Evolutionary conservation across 2,329 filamentous ascomycete species (phyloP).

Genomic region (Trichoderma guizhouense): DNA sequence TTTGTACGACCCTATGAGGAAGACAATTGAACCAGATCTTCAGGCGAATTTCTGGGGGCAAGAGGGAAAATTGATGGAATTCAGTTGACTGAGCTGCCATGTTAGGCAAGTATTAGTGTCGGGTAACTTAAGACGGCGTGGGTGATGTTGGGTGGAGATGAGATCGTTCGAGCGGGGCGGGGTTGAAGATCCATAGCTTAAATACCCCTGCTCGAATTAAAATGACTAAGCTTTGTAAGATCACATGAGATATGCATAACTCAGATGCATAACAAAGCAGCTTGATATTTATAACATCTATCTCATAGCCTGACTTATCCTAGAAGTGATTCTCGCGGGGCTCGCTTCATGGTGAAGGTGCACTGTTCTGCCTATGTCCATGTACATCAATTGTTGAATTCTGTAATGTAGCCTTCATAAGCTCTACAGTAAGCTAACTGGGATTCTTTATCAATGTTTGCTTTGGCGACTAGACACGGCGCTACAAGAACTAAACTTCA

Average conservation of each 20-base stretch:
- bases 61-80: background rate
- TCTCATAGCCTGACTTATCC: background rate
- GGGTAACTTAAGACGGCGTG: too few species aligned
- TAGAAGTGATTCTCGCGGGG: background rate
- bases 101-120: background rate
- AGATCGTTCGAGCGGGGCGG: background rate
- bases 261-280: background rate
- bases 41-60: background rate
- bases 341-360: background rate
- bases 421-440: background rate
- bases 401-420: background rate
- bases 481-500: background rate
- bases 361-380: too few species aligned
- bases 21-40: background rate
- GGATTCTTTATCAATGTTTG: background rate
- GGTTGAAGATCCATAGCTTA: background rate
- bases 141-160: background rate
- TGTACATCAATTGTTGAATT: background rate
- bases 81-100: background rate
- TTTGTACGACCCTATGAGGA: background rate
- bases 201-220: background rate
- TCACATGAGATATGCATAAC: background rate
- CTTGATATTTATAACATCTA: background rate
- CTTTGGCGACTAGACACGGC: background rate
- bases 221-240: background rate